A percentile compares a stretch with the other conserved stretches of the same genome.
These are phyloP conservation scores for Trametes maxima DNA, from an alignment of 768 basidiomycete species.

Conservation along the genomic window DNA sequence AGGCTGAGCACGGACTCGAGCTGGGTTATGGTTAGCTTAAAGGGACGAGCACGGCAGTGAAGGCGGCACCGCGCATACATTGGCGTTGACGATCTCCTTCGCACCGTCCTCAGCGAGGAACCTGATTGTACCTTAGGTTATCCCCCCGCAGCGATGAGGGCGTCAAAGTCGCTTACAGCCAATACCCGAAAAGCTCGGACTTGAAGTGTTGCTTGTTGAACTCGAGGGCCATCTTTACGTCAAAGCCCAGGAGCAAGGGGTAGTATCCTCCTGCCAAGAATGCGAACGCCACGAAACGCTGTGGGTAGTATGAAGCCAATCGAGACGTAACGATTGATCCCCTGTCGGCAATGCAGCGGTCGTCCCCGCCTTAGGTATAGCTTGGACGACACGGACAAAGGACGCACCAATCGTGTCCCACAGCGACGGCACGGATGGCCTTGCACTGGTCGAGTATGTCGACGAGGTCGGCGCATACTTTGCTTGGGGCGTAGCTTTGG, in stretches of 20 bases:
- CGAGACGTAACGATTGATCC: constrained; percentile 39
- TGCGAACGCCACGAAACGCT: constrained; percentile 44
- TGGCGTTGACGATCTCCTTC: constrained; percentile 35
- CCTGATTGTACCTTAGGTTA: neutral
- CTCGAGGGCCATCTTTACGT: constrained; percentile 33
- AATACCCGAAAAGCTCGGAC: constrained; percentile 46
- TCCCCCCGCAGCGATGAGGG: no score
- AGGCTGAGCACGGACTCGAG: constrained; percentile 44
- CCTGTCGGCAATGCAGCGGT: constrained; percentile 30
- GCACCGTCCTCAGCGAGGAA: constrained; percentile 36
- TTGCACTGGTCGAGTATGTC: constrained; percentile 37
- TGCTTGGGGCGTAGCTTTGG: constrained; percentile 30
- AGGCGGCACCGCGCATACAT: constrained; percentile 31
- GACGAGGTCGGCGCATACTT: constrained; percentile 35
- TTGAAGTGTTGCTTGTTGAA: constrained; percentile 34
- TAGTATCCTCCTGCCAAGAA: constrained; percentile 41
- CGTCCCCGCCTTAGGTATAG: neutral
- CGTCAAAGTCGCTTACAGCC: constrained; percentile 30
- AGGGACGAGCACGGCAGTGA: neutral
- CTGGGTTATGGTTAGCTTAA: constrained; percentile 24
- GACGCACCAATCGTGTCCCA: constrained; percentile 41
- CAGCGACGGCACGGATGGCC: constrained; percentile 32
- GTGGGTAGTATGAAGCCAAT: constrained; percentile 40
- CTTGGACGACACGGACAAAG: neutral
- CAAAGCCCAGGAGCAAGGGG: constrained; percentile 31